Evolutionary conservation across 2,329 filamentous ascomycete species (phyloP).

Genomic region (Alternaria tenuissima): DNA sequence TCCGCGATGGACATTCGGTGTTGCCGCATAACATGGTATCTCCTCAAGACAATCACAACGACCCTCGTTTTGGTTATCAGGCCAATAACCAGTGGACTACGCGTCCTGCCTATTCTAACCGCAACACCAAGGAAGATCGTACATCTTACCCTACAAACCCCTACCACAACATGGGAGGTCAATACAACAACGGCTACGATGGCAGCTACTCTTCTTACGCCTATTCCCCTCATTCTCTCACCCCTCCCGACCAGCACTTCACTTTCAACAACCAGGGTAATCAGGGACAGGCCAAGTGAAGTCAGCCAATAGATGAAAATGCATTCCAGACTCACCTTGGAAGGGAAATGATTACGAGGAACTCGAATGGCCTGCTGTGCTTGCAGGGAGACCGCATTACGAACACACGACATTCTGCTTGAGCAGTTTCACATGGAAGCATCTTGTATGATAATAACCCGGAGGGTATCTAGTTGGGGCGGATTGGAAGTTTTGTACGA

Average conservation of each 20-base stretch:
- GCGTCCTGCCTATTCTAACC: conserved; percentile 21
- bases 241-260: conserved; percentile 29
- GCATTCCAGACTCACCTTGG: neutral
- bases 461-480: neutral
- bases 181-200: conserved; percentile 28
- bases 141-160: conserved; percentile 32
- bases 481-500: neutral
- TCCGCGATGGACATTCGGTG: neutral
- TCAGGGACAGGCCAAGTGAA: conserved; percentile 25
- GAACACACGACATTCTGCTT: neutral
- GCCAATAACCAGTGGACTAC: conserved; percentile 25
- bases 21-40: conserved; percentile 9
- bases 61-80: conserved; percentile 26
- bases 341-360: neutral
- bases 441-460: conserved; percentile 1
- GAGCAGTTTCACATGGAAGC: neutral
- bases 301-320: neutral
- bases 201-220: conserved; percentile 28
- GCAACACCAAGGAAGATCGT: conserved; percentile 35
- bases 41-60: conserved; percentile 24
- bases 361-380: neutral
- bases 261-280: conserved; percentile 25
- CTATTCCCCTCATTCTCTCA: conserved; percentile 21
- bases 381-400: neutral
- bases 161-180: conserved; percentile 25